These are phyloP conservation scores for Xerocomus cyaneibrunnescens DNA, from an alignment of 1,284 basidiomycete species.

Conservation along the genomic window DNA sequence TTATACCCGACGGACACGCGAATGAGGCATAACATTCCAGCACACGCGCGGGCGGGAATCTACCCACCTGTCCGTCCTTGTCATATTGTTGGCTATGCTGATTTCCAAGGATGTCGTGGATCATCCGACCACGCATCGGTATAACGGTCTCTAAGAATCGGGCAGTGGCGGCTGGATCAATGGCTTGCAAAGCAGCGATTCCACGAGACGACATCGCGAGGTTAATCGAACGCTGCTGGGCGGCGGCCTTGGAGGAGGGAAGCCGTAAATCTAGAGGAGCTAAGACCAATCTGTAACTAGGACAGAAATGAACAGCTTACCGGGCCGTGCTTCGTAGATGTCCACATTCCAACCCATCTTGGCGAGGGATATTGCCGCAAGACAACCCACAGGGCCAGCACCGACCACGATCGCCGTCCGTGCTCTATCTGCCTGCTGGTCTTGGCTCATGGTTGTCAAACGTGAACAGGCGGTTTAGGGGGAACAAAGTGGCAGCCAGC, in stretches of 20 bases:
- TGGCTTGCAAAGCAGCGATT: conserved; percentile 79
- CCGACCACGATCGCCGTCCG: conserved; percentile 69
- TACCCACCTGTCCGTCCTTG: conserved; percentile 76
- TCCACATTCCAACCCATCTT: conserved; percentile 88
- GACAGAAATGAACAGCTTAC: conserved; percentile 45
- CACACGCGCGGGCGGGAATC: conserved; percentile 23
- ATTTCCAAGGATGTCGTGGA: conserved; percentile 75
- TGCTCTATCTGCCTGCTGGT: conserved; percentile 19
- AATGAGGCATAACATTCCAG: conserved; percentile 21
- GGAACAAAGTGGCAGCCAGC: background rate
- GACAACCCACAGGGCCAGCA: conserved; percentile 93
- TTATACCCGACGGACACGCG: conserved; percentile 23
- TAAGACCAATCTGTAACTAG: conserved; percentile 17
- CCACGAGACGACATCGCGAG: conserved; percentile 94
- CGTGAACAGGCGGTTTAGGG: background rate
- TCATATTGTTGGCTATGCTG: conserved; percentile 86
- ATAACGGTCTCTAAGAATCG: conserved; percentile 80
- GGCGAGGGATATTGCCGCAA: conserved; percentile 84
- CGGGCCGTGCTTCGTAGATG: conserved; percentile 86
- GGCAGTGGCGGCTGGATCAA: conserved; percentile 74
- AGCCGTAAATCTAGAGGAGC: conserved; percentile 63
- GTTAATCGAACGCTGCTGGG: conserved; percentile 89
- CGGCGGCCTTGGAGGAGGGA: conserved; percentile 59
- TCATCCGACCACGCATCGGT: conserved; percentile 96
- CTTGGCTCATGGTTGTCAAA: conserved; percentile 16